Conservation (phyloP, 2,329 filamentous ascomycete species). For the Colletotrichum navitas region DNA sequence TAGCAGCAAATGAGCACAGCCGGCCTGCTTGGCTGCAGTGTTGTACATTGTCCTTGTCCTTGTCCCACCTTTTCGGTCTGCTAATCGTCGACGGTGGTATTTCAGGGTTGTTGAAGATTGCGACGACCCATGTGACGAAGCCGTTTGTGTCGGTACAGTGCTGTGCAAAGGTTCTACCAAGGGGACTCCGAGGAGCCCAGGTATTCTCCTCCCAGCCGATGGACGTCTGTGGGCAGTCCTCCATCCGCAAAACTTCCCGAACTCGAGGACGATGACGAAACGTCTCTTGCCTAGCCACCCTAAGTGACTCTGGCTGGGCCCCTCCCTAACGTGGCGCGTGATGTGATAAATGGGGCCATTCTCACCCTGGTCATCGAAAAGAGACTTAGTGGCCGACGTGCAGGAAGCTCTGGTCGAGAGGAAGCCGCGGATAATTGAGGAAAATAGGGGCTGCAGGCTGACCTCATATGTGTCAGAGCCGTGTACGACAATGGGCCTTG, state of each 20-base stretch:
- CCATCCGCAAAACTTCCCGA: background rate
- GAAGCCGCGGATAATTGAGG: conserved; percentile 42
- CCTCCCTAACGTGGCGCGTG: conserved; percentile 27
- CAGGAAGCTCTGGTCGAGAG: conserved; percentile 38
- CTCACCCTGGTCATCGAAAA: conserved; percentile 16
- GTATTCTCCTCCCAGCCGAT: background rate
- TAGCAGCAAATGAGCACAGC: conserved; percentile 24
- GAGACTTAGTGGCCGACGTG: conserved; percentile 23
- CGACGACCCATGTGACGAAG: conserved; percentile 20
- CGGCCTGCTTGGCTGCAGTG: conserved; percentile 42
- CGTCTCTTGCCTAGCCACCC: conserved; percentile 35
- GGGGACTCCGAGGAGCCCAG: background rate
- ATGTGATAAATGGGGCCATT: conserved; percentile 28
- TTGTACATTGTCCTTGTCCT: conserved; percentile 31
- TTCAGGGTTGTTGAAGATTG: conserved; percentile 23
- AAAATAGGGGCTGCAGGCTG: conserved; percentile 41
- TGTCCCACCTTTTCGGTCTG: conserved; percentile 39
- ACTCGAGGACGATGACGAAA: conserved; percentile 28
- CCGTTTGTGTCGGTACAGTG: conserved; percentile 12
- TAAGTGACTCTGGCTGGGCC: conserved; percentile 8
- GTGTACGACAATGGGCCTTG: conserved; percentile 22
- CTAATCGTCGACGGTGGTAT: conserved; percentile 21
- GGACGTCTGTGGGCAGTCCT: background rate
- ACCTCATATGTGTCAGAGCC: conserved; percentile 43
- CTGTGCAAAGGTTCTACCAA: conserved; percentile 1